Conservation (phyloP, 352 stramenopile genomes). For the Pythium plurisporium region DNA sequence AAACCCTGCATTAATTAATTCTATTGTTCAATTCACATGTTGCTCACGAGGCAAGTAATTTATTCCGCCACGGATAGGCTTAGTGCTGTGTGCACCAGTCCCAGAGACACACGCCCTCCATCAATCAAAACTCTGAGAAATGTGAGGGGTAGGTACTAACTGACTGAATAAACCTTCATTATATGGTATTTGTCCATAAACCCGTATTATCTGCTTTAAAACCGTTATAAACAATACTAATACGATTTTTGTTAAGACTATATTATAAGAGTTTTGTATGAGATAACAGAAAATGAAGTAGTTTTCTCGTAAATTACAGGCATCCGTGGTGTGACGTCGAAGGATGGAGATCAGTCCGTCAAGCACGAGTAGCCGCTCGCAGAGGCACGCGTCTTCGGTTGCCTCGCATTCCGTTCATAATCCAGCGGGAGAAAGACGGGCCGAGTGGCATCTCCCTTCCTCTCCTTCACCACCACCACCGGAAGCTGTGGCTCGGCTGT, state of each 20-base stretch:
- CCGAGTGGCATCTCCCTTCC: too few species aligned
- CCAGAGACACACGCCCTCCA: slow-evolving; percentile 2
- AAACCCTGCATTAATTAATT: too few species aligned
- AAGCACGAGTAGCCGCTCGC: too few species aligned
- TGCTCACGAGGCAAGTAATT: slow-evolving; percentile 15
- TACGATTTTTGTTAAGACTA: background rate
- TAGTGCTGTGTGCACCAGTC: background rate
- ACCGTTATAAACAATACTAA: too few species aligned
- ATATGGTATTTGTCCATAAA: background rate
- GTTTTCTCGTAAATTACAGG: too few species aligned
- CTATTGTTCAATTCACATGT: too few species aligned
- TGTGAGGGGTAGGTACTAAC: background rate
- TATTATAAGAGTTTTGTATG: background rate
- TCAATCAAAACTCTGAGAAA: slow-evolving; percentile 6
- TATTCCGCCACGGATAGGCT: background rate
- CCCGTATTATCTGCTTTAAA: background rate
- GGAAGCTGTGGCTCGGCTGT: background rate
- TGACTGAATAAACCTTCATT: background rate
- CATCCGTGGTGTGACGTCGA: too few species aligned
- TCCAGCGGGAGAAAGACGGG: background rate
- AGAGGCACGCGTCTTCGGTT: background rate
- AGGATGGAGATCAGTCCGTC: too few species aligned
- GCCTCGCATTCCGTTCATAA: background rate
- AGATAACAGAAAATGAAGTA: too few species aligned
- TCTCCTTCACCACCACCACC: background rate